phyloP scores from a whole-genome alignment of 768 basidiomycete species.

The Pholiota conissans region DNA sequence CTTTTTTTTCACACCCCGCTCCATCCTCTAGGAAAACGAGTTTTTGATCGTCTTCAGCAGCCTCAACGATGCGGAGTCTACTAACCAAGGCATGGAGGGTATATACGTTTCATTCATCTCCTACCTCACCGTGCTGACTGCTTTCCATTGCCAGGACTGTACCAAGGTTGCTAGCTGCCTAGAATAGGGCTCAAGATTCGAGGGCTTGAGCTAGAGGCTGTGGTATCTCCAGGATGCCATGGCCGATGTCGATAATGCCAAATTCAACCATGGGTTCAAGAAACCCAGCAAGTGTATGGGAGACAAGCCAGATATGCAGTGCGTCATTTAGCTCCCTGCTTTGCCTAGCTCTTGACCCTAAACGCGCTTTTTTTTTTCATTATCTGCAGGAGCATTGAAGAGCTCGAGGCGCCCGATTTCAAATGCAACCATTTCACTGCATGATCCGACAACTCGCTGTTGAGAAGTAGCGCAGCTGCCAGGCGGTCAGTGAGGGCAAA shows the following conservation, averaged over 20 bases:
- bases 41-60: constrained; percentile 93
- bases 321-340: constrained; percentile 30
- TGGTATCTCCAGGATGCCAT: constrained; percentile 92
- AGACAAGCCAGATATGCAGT: constrained; percentile 90
- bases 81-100: constrained; percentile 93
- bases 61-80: constrained; percentile 79
- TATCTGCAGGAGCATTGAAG: constrained; percentile 69
- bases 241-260: constrained; percentile 88
- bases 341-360: constrained; percentile 34
- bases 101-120: constrained; percentile 17
- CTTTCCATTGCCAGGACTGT: constrained; percentile 57
- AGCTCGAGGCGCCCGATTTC: constrained; percentile 83
- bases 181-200: constrained; percentile 88
- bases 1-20: constrained; percentile 16
- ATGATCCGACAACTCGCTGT: constrained; percentile 78
- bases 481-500: constrained; percentile 81
- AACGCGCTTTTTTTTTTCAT: constrained; percentile 16
- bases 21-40: constrained; percentile 77
- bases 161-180: constrained; percentile 90
- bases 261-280: constrained; percentile 87
- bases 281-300: constrained; percentile 87
- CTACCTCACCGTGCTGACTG: constrained; percentile 1
- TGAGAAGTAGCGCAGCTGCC: constrained; percentile 80
- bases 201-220: constrained; percentile 90
- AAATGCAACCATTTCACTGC: constrained; percentile 74